Base-by-base conservation (phyloP, 345 rosid species). In the Odontarrhena argentea region DNA sequence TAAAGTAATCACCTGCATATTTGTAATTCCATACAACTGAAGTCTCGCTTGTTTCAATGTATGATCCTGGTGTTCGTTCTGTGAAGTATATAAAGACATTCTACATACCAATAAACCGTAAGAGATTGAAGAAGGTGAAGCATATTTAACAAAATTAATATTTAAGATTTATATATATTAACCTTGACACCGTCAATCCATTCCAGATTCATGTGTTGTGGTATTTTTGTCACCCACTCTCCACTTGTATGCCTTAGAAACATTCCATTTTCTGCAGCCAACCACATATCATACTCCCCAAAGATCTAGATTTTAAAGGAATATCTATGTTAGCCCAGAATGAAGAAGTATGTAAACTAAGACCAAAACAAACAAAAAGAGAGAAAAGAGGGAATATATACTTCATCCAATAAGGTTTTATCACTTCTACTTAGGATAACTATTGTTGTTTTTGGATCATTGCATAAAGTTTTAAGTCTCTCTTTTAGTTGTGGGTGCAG, bases 161-260 rank as follows among this genome's bases (percentile, higher is more conserved):
- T 15, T 24, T 13, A 58, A 8, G 9, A 18, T 47, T 34, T 46
- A 8, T 55, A 5, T 48, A 57, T 73, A 71, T 66, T 58, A 65
- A 94, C 99, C 96, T 91, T 86, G 69, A 95, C 92, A 60, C 99
- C 91, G 77, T 95, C 97, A 18, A 86, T 85, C 97, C 97, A 95
- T 48, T 91, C 96, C 87, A 95, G 77, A 62, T 95, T 91, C 64
- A 84, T 79, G 76, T 85, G 83, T 68, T 94, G 96, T 2, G 97
- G 96, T 85, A 88, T 91, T 60, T 96, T 91, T 43, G 96, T 87
- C 91, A 88, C 87, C 99, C 99, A 94, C 2, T 79, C 78, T 62
- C 86, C 93, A 37, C 70, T 77, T 37, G 97, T 85, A 57, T 66
- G 84, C 60, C 96, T 88, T 61, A 91, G 60, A 76, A 94, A 94